Percentiles rank a stretch among this genome's conserved stretches.
Conservation (phyloP, 2,329 filamentous ascomycete genomes). For the Talaromyces amestolkiae region DNA sequence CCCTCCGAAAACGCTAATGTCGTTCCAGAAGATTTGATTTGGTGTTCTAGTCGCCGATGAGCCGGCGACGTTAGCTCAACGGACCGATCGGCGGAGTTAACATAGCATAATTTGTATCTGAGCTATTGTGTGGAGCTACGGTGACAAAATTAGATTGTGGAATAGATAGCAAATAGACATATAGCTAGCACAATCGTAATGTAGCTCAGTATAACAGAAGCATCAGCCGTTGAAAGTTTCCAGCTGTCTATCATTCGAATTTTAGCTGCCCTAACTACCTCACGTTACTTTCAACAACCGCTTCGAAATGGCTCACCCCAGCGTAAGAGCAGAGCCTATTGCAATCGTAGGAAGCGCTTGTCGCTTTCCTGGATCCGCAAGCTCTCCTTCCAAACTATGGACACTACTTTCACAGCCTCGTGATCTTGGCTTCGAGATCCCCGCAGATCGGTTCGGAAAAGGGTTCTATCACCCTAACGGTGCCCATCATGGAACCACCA, state of each 20-base stretch:
- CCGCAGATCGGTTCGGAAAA: slow-evolving; percentile 6
- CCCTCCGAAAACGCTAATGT: background rate
- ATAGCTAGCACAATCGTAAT: background rate
- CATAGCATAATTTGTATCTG: background rate
- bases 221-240: background rate
- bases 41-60: background rate
- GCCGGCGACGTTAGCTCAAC: background rate
- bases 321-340: slow-evolving; percentile 13
- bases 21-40: background rate
- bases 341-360: slow-evolving; percentile 18
- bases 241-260: background rate
- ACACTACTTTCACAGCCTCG: slow-evolving; percentile 20
- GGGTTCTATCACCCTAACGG: slow-evolving; percentile 12
- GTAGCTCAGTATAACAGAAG: background rate
- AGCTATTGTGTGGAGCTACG: background rate
- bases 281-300: slow-evolving; percentile 28
- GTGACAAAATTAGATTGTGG: background rate
- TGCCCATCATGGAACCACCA: slow-evolving; percentile 15
- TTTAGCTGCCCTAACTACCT: slow-evolving; percentile 23
- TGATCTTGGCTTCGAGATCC: slow-evolving; percentile 10
- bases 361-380: slow-evolving; percentile 14
- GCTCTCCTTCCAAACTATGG: slow-evolving; percentile 12
- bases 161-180: background rate
- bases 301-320: slow-evolving; percentile 18
- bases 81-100: background rate